These are phyloP conservation scores for Sclerotinia sclerotiorum DNA, from an alignment of 2,329 filamentous ascomycete species.

Conservation along the genomic window DNA sequence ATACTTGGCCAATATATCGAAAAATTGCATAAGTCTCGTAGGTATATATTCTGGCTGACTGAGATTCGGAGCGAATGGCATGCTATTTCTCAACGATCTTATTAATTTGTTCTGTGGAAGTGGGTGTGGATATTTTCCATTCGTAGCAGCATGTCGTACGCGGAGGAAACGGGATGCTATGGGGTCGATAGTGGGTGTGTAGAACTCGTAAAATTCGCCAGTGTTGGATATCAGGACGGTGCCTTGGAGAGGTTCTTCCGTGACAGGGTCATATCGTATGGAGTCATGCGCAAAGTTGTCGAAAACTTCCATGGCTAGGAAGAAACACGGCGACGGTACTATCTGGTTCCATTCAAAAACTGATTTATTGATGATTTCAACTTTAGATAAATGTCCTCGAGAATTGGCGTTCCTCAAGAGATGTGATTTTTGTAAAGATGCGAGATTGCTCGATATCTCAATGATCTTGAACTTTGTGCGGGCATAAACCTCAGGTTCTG, in stretches of 20 bases:
- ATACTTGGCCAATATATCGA: slow-evolving; percentile 81
- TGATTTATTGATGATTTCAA: slow-evolving; percentile 91
- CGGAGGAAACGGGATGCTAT: slow-evolving; percentile 79
- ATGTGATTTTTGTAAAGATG: slow-evolving; percentile 71
- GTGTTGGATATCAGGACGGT: slow-evolving; percentile 79
- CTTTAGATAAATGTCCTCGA: slow-evolving; percentile 76
- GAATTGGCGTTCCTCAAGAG: slow-evolving; percentile 65
- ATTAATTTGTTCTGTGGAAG: slow-evolving; percentile 57
- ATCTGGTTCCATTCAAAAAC: slow-evolving; percentile 92
- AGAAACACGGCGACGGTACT: slow-evolving; percentile 93
- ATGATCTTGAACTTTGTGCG: slow-evolving; percentile 94
- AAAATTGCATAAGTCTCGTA: slow-evolving; percentile 94
- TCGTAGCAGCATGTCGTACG: slow-evolving; percentile 76
- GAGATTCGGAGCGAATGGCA: slow-evolving; percentile 74
- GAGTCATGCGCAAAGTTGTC: slow-evolving; percentile 97
- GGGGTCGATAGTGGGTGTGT: slow-evolving; percentile 76
- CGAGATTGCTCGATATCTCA: slow-evolving; percentile 84
- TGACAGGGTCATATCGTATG: slow-evolving; percentile 82
- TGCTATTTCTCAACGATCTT: slow-evolving; percentile 59
- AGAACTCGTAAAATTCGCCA: slow-evolving; percentile 95
- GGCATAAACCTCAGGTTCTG: slow-evolving; percentile 88
- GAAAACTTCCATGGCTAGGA: slow-evolving; percentile 95
- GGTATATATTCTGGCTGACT: slow-evolving; percentile 90
- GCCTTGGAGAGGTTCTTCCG: slow-evolving; percentile 82
- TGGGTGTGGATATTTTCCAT: slow-evolving; percentile 58